phyloP scores from a whole-genome alignment of 1,139 yeast genomes.

The Candida pseudoviswanathii region DNA sequence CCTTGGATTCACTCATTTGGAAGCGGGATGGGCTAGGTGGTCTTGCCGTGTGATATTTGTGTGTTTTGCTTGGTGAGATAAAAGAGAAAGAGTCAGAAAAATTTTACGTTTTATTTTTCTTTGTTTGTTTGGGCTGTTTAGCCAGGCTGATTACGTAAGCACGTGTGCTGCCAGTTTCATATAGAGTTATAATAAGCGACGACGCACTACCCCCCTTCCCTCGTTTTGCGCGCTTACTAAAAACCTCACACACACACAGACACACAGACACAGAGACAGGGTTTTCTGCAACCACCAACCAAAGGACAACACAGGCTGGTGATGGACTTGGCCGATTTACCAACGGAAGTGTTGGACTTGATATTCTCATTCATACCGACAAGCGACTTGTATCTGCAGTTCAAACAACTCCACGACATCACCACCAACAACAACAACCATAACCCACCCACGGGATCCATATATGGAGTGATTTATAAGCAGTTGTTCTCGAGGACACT shows the following conservation, averaged over 20 bases:
- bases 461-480: background rate
- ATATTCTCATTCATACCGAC: slow-evolving; percentile 9
- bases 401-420: background rate
- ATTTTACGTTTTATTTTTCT: slow-evolving; percentile 1
- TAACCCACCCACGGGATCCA: background rate
- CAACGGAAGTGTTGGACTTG: slow-evolving; percentile 5
- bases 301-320: no score
- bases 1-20: slow-evolving; percentile 1
- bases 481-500: background rate
- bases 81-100: slow-evolving; percentile 1
- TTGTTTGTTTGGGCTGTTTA: background rate
- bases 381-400: background rate
- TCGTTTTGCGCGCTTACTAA: background rate
- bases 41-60: background rate
- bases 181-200: background rate
- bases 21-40: background rate
- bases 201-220: background rate
- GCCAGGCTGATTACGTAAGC: background rate
- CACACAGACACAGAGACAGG: background rate
- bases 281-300: background rate
- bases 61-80: background rate
- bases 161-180: background rate
- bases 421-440: background rate
- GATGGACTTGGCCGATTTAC: slow-evolving; percentile 2
- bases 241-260: background rate